Base-by-base conservation (phyloP, 169 alveolate species). In the Plasmodium falciparum region DNA sequence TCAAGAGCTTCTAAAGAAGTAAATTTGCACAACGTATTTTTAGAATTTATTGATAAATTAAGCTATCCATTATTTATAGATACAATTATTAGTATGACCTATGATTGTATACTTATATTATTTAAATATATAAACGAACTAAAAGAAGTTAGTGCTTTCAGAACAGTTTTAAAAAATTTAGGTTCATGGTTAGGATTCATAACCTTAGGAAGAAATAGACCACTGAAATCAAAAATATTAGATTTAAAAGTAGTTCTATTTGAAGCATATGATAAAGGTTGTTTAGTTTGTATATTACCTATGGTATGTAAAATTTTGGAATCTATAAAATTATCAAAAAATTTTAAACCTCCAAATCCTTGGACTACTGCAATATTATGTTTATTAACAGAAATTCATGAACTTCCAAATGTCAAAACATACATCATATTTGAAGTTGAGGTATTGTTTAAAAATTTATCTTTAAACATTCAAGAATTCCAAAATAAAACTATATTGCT, bases 301-400 rank as follows among this genome's bases (percentile, higher is more conserved):
- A 93, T 97, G 80, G 96, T 95, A 49, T 95, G 98, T 63, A 96
- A 93, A 69, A 89, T 95, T 22, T 50, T 97, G 86, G 98, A 96
- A 69, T 78, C 93, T 29, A 89, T 95, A 1, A 88, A 92, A 58
- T 45, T 74, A 66, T 93, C 97, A 5, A 95, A 95, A 93, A 93
- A 91, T 26, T 97, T 95, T 92, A 92, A 90, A 52, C 97, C 98
- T 8, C 99, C 99, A n/a, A 97, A 97, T 85, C 98, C 99, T 13
- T 97, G 99, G 99, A 96, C 99, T 17, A 88, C 95, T 45, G 97
- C 97, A 24, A 72, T 95, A 63, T 89, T 97, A 45, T 88, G 90
- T 71, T 88, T 95, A 52, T 91, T 97, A 62, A 97, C 96, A 59
- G 98, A 97, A 92, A 89, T 97, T 45, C 98, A 96, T 75, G 91